Conservation (phyloP, 352 stramenopile species). For the Pythium guiyangense region DNA sequence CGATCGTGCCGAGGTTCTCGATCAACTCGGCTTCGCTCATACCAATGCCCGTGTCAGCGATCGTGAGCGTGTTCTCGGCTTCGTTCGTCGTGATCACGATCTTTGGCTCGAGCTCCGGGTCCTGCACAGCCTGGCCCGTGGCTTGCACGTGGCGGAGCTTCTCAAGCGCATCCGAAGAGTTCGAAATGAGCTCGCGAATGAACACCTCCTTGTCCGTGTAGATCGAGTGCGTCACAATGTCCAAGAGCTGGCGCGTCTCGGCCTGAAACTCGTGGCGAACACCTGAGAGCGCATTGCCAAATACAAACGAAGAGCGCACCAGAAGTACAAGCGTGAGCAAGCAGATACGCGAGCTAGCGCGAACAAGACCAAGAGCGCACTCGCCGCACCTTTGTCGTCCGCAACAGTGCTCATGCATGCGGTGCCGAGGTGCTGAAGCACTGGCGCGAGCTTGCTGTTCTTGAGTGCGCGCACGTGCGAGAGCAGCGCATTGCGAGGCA, state of each 20-base stretch:
- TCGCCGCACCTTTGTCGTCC: constrained; percentile 31
- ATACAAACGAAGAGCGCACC: neutral
- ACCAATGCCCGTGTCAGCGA: constrained; percentile 97
- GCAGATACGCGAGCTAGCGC: neutral
- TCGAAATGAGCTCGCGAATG: constrained; percentile 98
- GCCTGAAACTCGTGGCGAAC: constrained; percentile 92
- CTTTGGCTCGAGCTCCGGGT: constrained; percentile 90
- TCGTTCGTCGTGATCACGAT: constrained; percentile 97
- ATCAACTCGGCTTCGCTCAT: constrained; percentile 98
- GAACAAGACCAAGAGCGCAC: neutral
- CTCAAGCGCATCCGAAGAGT: constrained; percentile 98
- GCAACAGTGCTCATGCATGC: constrained; percentile 33
- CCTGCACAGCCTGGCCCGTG: constrained; percentile 58
- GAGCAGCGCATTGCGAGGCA: constrained; percentile 4
- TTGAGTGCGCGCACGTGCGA: constrained; percentile 13
- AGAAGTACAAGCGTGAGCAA: neutral
- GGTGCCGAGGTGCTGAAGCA: constrained; percentile 30
- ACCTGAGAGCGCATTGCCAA: constrained; percentile 11
- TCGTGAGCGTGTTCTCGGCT: constrained; percentile 94
- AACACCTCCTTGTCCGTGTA: constrained; percentile 99
- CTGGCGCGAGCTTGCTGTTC: constrained; percentile 23
- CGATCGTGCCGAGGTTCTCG: constrained; percentile 98
- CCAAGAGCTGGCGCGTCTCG: constrained; percentile 93
- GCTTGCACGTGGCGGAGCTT: constrained; percentile 95
- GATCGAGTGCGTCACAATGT: constrained; percentile 99